Base-by-base conservation (phyloP, 768 basidiomycete species). In the Leucosporidium creatinivorum region DNA sequence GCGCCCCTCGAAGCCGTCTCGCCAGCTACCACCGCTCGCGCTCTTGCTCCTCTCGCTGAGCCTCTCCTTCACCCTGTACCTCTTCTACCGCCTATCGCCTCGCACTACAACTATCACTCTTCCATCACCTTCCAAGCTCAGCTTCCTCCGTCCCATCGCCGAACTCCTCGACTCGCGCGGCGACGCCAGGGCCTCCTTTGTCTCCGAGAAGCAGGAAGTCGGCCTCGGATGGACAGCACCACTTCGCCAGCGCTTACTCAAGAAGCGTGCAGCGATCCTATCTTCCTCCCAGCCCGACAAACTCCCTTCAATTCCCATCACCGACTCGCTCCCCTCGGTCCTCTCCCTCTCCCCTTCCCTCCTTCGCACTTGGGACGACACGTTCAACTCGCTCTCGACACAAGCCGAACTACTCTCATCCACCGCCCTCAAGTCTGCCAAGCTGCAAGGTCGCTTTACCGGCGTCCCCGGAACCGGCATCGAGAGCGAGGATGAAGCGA, bases 401-500 rank as follows among this genome's bases (percentile, higher is more conserved):
- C 55, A 19, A 19, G 55, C 55, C 28, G 4, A 23, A 28, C 51
- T 23, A 10, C 51, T 44, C 39, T 56, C 55, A 9, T 56, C 55
- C 5, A 19, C 28, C 18, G 28, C 25, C 18, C 19, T 19, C 25
- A 8, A 6, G 28, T 19, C 25, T 8, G 55, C 55, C 28, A 56
- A 31, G 28, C 51, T 9, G 18, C 55, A 3, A 1, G 17, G 48
- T 65, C 33, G 36, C 17, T 31, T 58, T 8, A 1, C 10, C 15
- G 74, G 74, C 23, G 26, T 76, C 5, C 73, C 73, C 10, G 75
- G 75, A 12, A 74, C 75, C 1, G 62, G 66, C 51, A 68, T 74
- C 55, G 13, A 39, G 8, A 31, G 49, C 10, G 26, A 25, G 17
- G 6, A 52, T n/a, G 72, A 73, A 15, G 66, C 66, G 3, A 9